Base-by-base conservation (phyloP, 345 rosid genomes). In the Excoecaria agallocha region DNA sequence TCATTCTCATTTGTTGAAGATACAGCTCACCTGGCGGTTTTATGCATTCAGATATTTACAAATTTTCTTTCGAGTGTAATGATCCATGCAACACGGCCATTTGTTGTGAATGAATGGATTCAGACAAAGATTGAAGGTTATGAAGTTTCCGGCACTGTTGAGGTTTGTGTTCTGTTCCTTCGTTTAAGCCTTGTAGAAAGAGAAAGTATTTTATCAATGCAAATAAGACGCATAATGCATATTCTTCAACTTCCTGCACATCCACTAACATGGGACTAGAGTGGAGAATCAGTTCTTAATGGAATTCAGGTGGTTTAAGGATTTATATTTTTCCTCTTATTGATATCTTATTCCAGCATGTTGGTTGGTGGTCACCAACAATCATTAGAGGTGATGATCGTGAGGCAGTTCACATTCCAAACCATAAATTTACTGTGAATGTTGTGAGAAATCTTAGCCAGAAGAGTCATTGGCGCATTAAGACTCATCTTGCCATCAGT, bases 101-200 rank as follows among this genome's bases (percentile, higher is more conserved):
- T 95, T 84, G 84, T 91, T 72, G 49, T 86, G 82, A 89, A 92
- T 73, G 99, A 95, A 73, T 91, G 98, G 98, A 91, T 95, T 82
- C 98, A 93, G 70, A 95, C 98, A 59, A 95, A 87, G 85, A 95
- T 93, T 58, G 87, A 89, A 82, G 98, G 98, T 66, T 92, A 90
- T 76, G 97, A 94, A 83, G 98, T 94, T 83, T 95, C 99, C 85
- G 99, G 99, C 51, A 93, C 98, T 43, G 97, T 95, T 77, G 99
- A 95, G 99, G 99, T 95, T 74, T 43, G 84, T 83, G 16, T 41
- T 48, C 50, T 39, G 6, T 55, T 25, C 8, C 20, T 24, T 70
- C 37, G 3, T 13, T 57, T 1, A 45, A 43, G 61, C 39, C 66
- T 71, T 3, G 37, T 70, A 45, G 22, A 56, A 39, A 25, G 66